phyloP scores from a whole-genome alignment of 2,329 filamentous ascomycete species.

The Didymella glomerata region DNA sequence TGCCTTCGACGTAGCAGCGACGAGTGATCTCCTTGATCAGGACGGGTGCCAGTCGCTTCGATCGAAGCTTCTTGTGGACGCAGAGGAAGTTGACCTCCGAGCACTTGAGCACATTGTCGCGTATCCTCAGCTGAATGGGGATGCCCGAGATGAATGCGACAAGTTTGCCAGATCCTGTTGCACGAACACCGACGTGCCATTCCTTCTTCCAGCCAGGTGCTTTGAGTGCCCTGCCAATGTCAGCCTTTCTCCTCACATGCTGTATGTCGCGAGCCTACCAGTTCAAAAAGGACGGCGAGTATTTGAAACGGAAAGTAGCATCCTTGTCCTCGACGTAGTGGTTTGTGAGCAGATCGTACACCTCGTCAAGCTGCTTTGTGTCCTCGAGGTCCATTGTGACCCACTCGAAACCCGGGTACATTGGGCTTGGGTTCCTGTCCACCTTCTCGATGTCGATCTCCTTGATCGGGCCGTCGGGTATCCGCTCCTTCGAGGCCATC shows the following conservation, averaged over 20 bases:
- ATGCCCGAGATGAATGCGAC: slow-evolving; percentile 97
- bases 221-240: slow-evolving; percentile 78
- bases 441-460: slow-evolving; percentile 80
- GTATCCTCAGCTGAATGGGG: slow-evolving; percentile 82
- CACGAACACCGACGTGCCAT: slow-evolving; percentile 95
- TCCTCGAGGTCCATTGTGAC: slow-evolving; percentile 85
- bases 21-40: slow-evolving; percentile 98
- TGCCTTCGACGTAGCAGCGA: slow-evolving; percentile 82
- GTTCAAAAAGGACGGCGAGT: slow-evolving; percentile 85
- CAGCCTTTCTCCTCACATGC: slow-evolving; percentile 5
- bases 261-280: slow-evolving; percentile 66
- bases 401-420: slow-evolving; percentile 89
- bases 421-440: slow-evolving; percentile 75
- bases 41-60: slow-evolving; percentile 89
- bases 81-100: slow-evolving; percentile 99
- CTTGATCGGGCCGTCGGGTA: slow-evolving; percentile 83
- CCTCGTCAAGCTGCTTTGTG: slow-evolving; percentile 80
- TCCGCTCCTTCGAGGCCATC: slow-evolving; percentile 51
- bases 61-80: slow-evolving; percentile 95
- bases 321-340: slow-evolving; percentile 98
- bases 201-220: slow-evolving; percentile 91
- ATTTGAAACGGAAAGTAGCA: slow-evolving; percentile 97
- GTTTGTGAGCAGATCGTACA: slow-evolving; percentile 88
- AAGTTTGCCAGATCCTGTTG: slow-evolving; percentile 81
- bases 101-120: slow-evolving; percentile 75